Percentiles rank a stretch among this genome's conserved stretches.
phyloP scores from a whole-genome alignment of 371 early-diverging fungal genomes.

The Coemansia sp. region DNA sequence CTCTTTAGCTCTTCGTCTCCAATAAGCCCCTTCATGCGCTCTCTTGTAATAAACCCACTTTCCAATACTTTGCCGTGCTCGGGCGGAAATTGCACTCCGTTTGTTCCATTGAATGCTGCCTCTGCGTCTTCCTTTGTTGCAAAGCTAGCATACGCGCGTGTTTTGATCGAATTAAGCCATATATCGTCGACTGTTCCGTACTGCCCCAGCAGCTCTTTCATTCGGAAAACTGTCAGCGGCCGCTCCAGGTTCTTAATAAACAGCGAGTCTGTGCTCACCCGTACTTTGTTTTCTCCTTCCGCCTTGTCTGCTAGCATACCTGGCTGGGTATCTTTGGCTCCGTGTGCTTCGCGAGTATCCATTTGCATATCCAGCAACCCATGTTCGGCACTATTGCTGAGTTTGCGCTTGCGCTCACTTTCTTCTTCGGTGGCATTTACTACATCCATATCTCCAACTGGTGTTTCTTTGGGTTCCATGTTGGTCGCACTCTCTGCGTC shows the following conservation, averaged over 20 bases:
- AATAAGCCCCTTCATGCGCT: conserved; percentile 60
- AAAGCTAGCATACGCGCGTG: conserved; percentile 83
- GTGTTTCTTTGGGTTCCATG: neutral
- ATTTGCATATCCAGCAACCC: conserved; percentile 3
- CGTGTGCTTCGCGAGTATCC: conserved; percentile 1
- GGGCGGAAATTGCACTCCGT: conserved; percentile 66
- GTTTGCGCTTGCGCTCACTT: neutral
- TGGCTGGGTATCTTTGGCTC: conserved; percentile 1
- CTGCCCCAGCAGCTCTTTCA: conserved; percentile 64
- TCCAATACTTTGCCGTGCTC: conserved; percentile 65
- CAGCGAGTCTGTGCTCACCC: conserved; percentile 51
- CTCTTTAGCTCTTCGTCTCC: conserved; percentile 62
- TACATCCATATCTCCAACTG: neutral
- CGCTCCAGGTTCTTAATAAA: conserved; percentile 76
- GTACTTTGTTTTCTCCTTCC: neutral
- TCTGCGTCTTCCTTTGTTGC: conserved; percentile 56
- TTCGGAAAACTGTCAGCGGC: conserved; percentile 65
- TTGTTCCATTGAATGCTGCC: conserved; percentile 56
- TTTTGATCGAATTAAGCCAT: conserved; percentile 86
- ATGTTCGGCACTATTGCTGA: conserved; percentile 4
- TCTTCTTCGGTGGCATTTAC: neutral
- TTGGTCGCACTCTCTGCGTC: neutral
- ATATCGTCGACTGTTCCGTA: conserved; percentile 68
- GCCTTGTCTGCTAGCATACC: neutral
- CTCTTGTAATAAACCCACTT: conserved; percentile 60